Evolutionary conservation across 371 early-diverging fungal genomes (phyloP).

Genomic region (Catenaria anguillulae): DNA sequence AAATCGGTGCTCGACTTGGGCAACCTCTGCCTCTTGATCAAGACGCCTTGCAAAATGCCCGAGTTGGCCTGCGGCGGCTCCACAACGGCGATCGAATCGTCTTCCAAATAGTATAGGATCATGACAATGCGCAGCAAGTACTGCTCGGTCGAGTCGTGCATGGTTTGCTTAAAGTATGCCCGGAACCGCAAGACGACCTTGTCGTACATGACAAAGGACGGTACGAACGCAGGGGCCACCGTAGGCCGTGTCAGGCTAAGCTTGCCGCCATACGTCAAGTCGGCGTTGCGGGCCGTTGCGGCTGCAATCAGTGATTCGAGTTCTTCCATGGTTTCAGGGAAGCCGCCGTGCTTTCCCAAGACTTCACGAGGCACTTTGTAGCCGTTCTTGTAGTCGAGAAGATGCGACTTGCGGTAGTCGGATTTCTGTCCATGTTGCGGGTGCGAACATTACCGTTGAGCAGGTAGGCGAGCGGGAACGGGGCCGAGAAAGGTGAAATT

Average conservation of each 20-base stretch:
- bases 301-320: not conserved
- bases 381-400: conserved; percentile 30
- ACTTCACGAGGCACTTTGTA: conserved; percentile 22
- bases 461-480: not conserved
- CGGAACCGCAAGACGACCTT: conserved; percentile 31
- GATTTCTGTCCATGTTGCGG: conserved; percentile 2
- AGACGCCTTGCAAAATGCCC: conserved; percentile 35
- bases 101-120: conserved; percentile 40
- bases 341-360: not conserved
- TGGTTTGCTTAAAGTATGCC: conserved; percentile 35
- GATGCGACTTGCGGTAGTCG: conserved; percentile 30
- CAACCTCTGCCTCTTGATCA: conserved; percentile 32
- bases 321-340: not conserved
- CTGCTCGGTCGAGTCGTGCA: conserved; percentile 32
- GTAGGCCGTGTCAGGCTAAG: not conserved
- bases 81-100: conserved; percentile 37
- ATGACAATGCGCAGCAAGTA: conserved; percentile 26
- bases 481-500: too few relatives aligned
- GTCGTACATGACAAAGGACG: conserved; percentile 10
- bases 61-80: conserved; percentile 32
- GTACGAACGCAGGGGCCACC: not conserved
- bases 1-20: conserved; percentile 23
- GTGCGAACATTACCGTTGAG: not conserved
- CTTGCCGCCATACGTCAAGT: conserved; percentile 5
- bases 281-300: not conserved